Percentiles rank a stretch among this genome's conserved stretches.
Conservation (phyloP, 2,329 filamentous ascomycete genomes). For the Sclerotinia spermophila region DNA sequence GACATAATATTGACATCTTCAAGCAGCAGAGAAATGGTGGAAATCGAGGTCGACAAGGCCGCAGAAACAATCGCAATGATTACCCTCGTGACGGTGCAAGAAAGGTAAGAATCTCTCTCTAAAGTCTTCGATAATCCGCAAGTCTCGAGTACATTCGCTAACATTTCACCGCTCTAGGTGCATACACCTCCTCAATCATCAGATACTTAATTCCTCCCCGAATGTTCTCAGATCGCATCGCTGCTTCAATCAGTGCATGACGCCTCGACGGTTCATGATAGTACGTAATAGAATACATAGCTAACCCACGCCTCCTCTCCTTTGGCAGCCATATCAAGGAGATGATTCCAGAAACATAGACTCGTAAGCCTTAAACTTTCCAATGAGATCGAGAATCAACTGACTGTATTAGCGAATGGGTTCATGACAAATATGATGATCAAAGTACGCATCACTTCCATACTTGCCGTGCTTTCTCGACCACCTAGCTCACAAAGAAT, state of each 20-base stretch:
- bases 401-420: constrained; percentile 68
- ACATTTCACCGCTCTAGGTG: constrained; percentile 32
- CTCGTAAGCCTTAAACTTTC: constrained; percentile 49
- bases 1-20: constrained; percentile 18
- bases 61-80: constrained; percentile 39
- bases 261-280: constrained; percentile 37
- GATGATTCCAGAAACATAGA: constrained; percentile 65
- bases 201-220: constrained; percentile 32
- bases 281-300: constrained; percentile 43
- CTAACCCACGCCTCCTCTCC: constrained; percentile 44
- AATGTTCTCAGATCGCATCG: constrained; percentile 39
- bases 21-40: constrained; percentile 32
- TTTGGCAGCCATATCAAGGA: constrained; percentile 53
- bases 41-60: constrained; percentile 35
- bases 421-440: constrained; percentile 86
- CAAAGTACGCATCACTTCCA: constrained; percentile 45
- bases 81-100: constrained; percentile 80
- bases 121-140: neutral
- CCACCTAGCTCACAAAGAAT: constrained; percentile 27
- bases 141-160: constrained; percentile 14
- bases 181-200: constrained; percentile 39
- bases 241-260: constrained; percentile 33
- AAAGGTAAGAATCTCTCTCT: constrained; percentile 60
- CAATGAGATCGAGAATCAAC: neutral
- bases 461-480: neutral